Evolutionary conservation across 2,329 filamentous ascomycete genomes (phyloP), one percentile per base, ranked within the genome.

Genomic region (Ilyonectria mors-panacis): DNA sequence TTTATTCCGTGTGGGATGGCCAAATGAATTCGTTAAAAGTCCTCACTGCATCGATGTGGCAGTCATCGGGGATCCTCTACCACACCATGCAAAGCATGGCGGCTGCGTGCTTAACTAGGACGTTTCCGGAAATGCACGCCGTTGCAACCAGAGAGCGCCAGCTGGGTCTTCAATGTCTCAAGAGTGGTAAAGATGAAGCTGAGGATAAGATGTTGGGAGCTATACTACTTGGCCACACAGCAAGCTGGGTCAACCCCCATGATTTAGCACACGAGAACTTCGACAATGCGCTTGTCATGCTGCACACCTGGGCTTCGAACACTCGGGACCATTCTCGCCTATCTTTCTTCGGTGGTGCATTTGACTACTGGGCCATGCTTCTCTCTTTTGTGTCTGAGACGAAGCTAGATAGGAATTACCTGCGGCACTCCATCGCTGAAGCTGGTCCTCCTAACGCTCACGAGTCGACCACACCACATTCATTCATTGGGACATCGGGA

Each of bases 31-130:
- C 12, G 2, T 10, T 47, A 6, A 15, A 13, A 19, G n/a, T 47
- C n/a, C 9, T 47, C 10, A 47, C 44, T 19, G 44, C 13, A 21
- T 17, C 12, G 2, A 47, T 47, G 44, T 47, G 44, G 44, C 44
- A 47, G 44, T 47, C 44, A 3, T 47, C 44, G 12, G 44, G 44
- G 9, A 23, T 47, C 44, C 12, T 47, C 12, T 47, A 47, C 10
- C 44, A 47, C 44, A 47, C 44, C 17, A 47, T 47, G 13, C 44
- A 47, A 23, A 47, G 44, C 44, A 47, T 47, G 44, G 44, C 44
- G 9, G 44, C 44, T 17, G 12, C 44, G 13, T 47, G 44, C 44
- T 23, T 47, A 17, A 17, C 44, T 17, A 47, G 17, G 44, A 19
- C 12, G 2, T 47, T 47, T 23, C 44, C 44, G 21, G 13, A 47